Base-by-base conservation (phyloP, 208 protist species). In the Wallacemonas sp. region DNA sequence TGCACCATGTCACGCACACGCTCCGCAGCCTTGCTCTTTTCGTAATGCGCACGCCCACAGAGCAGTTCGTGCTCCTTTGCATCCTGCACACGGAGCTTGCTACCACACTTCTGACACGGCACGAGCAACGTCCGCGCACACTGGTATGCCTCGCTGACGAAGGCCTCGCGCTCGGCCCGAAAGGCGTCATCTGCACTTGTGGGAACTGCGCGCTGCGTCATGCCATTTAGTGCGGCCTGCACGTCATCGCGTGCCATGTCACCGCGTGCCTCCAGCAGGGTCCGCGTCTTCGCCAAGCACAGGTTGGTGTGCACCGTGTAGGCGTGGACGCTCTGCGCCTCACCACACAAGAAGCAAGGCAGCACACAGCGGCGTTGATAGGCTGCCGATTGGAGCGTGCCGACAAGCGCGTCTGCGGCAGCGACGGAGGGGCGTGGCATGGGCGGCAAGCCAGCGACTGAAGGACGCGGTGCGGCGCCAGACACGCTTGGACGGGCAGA, bases 341-440 rank as follows among this genome's bases (percentile, higher is more conserved):
- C 84, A 0, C 70, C 88, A 47, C 88, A 94, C 46, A 82, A 68
- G 60, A 86, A 94, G 56, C 88, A 94, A 2, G 88, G 88, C 54
- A 91, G 39, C 55, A 85, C 68, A 46, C 77, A 80, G 2, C 84
- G 88, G 2, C 73, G 75, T 69, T 91, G 82, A 53, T 83, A 58
- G 12, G 51, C 51, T 3, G 51, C 51, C 3, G 51, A 58, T 19
- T 58, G 51, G 28, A 58, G 27, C 8, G 51, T 31, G 9, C 51
- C 24, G n/a, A 24, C 51, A n/a, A 58, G 19, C 17, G 51, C 30
- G 30, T 58, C 31, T 4, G 22, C 19, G 51, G n/a, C 28, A 5
- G 51, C 14, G 14, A 31, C 8, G 30, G 51, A 38, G 51, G 28
- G 51, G 6, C 28, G 26, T 31, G 28, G 24, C 51, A 58, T 33